Conservation (phyloP, 1,284 basidiomycete genomes). For the Pseudozyma tsukubaensis region DNA sequence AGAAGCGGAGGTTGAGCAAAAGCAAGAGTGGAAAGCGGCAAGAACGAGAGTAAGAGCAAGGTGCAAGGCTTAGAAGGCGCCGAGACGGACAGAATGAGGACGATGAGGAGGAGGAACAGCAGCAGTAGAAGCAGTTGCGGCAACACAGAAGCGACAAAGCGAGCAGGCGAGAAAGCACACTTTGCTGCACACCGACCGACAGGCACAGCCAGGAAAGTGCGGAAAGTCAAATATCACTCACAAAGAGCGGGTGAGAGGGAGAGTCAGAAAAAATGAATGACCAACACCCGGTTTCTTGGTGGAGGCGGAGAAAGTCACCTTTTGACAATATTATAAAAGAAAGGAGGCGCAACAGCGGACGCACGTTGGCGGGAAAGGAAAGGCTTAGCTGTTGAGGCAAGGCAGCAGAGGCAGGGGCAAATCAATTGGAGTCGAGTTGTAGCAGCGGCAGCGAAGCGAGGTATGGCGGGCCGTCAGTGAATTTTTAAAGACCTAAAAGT, state of each 20-base stretch:
- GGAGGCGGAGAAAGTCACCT: slow-evolving; percentile 11
- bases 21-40: not conserved
- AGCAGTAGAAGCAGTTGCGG: not conserved
- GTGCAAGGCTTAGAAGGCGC: not conserved
- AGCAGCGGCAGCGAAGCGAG: not conserved
- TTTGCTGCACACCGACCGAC: slow-evolving; percentile 8
- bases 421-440: too few relatives aligned
- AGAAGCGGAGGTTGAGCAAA: slow-evolving; percentile 1
- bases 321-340: not conserved
- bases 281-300: not conserved
- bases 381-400: not conserved
- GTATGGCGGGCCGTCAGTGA: not conserved
- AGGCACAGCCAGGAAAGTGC: slow-evolving; percentile 15
- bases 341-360: slow-evolving; percentile 3
- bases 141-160: not conserved
- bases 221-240: slow-evolving; percentile 10
- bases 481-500: not conserved
- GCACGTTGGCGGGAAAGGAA: not conserved
- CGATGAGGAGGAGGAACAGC: slow-evolving; percentile 1
- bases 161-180: not conserved
- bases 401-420: too few relatives aligned
- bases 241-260: not conserved
- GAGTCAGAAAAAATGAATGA: not conserved
- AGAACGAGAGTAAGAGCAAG: not conserved
- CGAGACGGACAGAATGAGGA: not conserved